Conservation (phyloP, 371 early-diverging fungal genomes). For the Rhizomucor pusillus region DNA sequence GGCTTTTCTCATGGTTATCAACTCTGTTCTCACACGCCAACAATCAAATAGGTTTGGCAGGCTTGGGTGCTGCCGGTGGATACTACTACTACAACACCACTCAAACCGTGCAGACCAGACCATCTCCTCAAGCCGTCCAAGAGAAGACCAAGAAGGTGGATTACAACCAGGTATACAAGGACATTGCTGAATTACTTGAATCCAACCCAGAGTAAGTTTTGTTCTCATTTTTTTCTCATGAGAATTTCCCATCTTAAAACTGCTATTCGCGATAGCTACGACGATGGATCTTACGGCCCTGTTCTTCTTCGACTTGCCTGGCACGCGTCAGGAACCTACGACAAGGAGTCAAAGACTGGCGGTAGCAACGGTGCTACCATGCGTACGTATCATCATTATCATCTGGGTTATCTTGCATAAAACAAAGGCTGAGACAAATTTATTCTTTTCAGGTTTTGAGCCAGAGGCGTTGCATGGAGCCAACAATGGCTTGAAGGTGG, state of each 20-base stretch:
- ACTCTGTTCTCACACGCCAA: not conserved
- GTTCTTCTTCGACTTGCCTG: conserved; percentile 89
- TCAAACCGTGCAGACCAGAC: conserved; percentile 25
- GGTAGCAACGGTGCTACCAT: conserved; percentile 93
- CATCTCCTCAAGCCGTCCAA: conserved; percentile 9
- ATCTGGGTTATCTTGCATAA: not conserved
- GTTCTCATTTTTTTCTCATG: conserved; percentile 3
- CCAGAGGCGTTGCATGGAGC: conserved; percentile 81
- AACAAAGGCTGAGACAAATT: not conserved
- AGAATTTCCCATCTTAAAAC: conserved; percentile 1
- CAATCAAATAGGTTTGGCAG: conserved; percentile 29
- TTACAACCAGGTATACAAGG: conserved; percentile 73
- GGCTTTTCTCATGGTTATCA: not conserved
- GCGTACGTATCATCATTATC: conserved; percentile 45
- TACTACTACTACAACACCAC: conserved; percentile 49
- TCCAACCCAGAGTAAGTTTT: conserved; percentile 53
- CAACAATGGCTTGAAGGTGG: conserved; percentile 83
- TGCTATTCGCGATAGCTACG: conserved; percentile 50
- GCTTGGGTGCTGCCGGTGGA: conserved; percentile 50
- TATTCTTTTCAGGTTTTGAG: conserved; percentile 41
- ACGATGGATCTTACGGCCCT: conserved; percentile 91
- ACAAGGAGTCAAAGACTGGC: conserved; percentile 76
- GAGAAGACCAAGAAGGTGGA: conserved; percentile 23
- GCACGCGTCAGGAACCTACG: conserved; percentile 94
- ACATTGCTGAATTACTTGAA: conserved; percentile 77